These are phyloP conservation scores for Colletotrichum cordylinicola DNA, from an alignment of 2,329 filamentous ascomycete genomes.

Conservation along the genomic window DNA sequence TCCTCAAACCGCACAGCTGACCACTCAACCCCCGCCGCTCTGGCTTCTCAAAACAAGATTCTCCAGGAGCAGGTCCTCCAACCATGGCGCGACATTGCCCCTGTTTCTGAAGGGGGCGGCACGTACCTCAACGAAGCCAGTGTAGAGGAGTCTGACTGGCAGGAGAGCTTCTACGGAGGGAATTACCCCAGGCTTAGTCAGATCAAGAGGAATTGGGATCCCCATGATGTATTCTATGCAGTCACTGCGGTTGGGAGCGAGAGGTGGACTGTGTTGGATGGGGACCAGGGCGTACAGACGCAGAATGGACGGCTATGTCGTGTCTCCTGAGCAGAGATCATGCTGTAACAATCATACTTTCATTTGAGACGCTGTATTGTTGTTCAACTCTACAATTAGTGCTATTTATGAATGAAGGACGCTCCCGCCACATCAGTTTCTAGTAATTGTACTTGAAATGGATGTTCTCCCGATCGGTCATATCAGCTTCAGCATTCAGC, in stretches of 20 bases:
- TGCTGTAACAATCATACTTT: not conserved
- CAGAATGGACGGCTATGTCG: not conserved
- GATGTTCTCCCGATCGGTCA: constrained; percentile 30
- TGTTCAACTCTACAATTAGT: not conserved
- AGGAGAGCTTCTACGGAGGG: constrained; percentile 32
- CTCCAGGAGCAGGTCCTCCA: not conserved
- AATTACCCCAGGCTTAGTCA: constrained; percentile 29
- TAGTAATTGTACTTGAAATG: constrained; percentile 27
- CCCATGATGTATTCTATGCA: constrained; percentile 30
- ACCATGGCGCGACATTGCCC: not conserved
- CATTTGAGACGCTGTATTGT: not conserved
- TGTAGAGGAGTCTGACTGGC: constrained; percentile 32
- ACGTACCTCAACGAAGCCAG: constrained; percentile 36
- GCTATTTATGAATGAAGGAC: not conserved
- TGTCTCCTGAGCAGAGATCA: fast-evolving
- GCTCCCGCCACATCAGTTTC: not conserved
- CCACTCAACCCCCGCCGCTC: not conserved
- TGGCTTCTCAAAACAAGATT: fast-evolving
- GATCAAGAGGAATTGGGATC: constrained; percentile 35
- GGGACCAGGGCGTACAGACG: not conserved
- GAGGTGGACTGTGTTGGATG: constrained; percentile 20
- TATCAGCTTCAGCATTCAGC: constrained; percentile 30
- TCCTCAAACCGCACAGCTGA: not conserved
- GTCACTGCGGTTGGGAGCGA: constrained; percentile 32
- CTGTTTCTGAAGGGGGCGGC: constrained; percentile 15